These are phyloP conservation scores for Cryphonectria carpinicola DNA, from an alignment of 2,329 filamentous ascomycete genomes.

Conservation along the genomic window DNA sequence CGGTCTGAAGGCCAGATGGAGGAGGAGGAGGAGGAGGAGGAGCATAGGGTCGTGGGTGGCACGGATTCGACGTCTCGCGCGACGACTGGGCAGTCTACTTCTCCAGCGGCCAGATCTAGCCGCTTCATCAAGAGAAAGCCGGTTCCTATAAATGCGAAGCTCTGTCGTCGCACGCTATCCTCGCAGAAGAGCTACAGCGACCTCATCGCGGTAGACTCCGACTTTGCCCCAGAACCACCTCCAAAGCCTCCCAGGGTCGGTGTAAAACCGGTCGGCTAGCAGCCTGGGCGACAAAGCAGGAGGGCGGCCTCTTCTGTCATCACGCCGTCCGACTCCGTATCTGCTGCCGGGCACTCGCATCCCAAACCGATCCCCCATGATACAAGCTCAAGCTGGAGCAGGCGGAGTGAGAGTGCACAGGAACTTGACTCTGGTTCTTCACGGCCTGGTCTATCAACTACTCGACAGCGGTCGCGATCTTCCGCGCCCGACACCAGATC, in stretches of 20 bases:
- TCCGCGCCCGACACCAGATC: conserved; percentile 12
- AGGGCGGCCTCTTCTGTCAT: not conserved
- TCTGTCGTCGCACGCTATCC: conserved; percentile 11
- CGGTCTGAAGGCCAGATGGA: not conserved
- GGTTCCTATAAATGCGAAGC: not conserved
- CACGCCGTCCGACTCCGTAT: conserved; percentile 24
- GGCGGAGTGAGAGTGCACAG: not conserved
- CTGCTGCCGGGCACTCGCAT: conserved; percentile 1
- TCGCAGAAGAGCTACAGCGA: conserved; percentile 40
- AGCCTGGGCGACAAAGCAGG: conserved; percentile 14
- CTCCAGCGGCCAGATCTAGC: not conserved
- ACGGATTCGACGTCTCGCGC: not conserved
- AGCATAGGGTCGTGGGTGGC: not conserved
- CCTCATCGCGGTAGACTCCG: conserved; percentile 42
- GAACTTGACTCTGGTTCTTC: not conserved
- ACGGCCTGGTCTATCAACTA: not conserved
- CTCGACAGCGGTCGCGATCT: conserved; percentile 9
- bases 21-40: not conserved
- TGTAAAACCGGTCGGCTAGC: conserved; percentile 32
- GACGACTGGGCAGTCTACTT: not conserved
- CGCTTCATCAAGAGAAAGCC: conserved; percentile 12
- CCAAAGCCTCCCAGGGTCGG: conserved; percentile 35
- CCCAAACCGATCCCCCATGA: not conserved
- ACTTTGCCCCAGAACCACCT: conserved; percentile 37
- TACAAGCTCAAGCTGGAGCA: not conserved